Conservation (phyloP, 352 stramenopile species). For the Pythium scleroteichum region DNA sequence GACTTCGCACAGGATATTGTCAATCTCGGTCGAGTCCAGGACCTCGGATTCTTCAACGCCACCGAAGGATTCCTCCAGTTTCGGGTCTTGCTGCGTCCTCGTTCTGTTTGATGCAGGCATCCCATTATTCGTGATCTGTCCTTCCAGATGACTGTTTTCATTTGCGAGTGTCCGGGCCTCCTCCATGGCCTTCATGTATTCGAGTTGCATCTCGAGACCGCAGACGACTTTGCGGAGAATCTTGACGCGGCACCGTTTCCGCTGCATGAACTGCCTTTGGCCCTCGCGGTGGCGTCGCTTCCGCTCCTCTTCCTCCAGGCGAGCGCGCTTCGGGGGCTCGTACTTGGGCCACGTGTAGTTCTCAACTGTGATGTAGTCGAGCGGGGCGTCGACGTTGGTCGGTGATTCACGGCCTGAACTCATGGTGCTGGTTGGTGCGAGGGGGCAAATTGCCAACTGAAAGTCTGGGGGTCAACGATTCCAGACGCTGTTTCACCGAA, state of each 20-base stretch:
- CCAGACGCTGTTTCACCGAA: not conserved
- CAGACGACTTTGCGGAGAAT: not conserved
- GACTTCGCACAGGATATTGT: not conserved
- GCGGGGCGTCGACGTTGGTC: slow-evolving; percentile 7
- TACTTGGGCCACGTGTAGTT: slow-evolving; percentile 10
- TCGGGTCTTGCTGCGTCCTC: too few species aligned
- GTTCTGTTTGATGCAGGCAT: too few species aligned
- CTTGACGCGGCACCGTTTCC: not conserved
- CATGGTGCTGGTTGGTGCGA: too few species aligned
- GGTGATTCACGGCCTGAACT: not conserved
- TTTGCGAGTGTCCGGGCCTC: not conserved
- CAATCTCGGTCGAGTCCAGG: not conserved
- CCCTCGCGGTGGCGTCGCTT: slow-evolving; percentile 9
- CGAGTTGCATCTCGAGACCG: not conserved
- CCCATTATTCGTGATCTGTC: not conserved
- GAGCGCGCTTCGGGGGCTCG: not conserved
- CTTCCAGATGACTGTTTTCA: not conserved
- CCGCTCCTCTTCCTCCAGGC: slow-evolving; percentile 6
- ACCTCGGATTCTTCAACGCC: not conserved
- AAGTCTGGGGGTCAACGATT: too few species aligned
- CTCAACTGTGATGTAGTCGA: slow-evolving; percentile 15
- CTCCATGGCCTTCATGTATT: not conserved
- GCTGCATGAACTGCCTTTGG: slow-evolving; percentile 12
- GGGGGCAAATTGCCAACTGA: too few species aligned
- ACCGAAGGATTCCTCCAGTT: not conserved